Evolutionary conservation across 345 rosid species (phyloP).

Genomic region (Citrus glauca): DNA sequence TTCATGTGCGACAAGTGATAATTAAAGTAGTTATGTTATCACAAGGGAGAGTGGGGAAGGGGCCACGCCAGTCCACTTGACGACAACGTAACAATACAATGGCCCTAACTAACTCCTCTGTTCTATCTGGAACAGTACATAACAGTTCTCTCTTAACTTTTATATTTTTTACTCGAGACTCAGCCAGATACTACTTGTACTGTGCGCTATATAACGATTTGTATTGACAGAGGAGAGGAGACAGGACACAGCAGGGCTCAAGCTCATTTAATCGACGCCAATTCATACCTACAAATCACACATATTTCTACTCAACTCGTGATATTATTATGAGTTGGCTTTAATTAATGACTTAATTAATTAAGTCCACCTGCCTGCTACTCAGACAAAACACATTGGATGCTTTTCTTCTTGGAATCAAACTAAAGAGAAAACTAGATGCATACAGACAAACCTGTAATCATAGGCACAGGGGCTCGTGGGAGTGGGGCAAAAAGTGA

Average conservation of each 20-base stretch:
- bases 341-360: background rate
- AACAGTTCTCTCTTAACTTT: too few species aligned
- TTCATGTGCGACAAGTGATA: background rate
- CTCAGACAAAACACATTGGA: background rate
- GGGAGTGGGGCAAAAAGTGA: conserved; percentile 46
- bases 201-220: background rate
- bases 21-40: background rate
- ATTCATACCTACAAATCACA: too few species aligned
- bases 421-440: too few species aligned
- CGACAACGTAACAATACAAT: background rate
- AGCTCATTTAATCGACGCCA: too few species aligned
- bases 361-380: background rate
- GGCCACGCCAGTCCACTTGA: background rate
- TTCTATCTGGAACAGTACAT: background rate
- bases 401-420: background rate
- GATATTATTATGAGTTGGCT: background rate
- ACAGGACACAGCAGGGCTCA: too few species aligned
- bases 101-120: background rate
- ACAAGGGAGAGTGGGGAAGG: background rate
- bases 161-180: too few species aligned
- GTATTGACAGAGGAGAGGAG: background rate
- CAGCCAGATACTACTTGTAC: too few species aligned
- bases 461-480: conserved; percentile 52
- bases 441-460: conserved; percentile 34
- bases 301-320: too few species aligned